Evolutionary conservation across 371 early-diverging fungal genomes (phyloP), one percentile per base, ranked within the genome.

Genomic region (Mucor indicus): DNA sequence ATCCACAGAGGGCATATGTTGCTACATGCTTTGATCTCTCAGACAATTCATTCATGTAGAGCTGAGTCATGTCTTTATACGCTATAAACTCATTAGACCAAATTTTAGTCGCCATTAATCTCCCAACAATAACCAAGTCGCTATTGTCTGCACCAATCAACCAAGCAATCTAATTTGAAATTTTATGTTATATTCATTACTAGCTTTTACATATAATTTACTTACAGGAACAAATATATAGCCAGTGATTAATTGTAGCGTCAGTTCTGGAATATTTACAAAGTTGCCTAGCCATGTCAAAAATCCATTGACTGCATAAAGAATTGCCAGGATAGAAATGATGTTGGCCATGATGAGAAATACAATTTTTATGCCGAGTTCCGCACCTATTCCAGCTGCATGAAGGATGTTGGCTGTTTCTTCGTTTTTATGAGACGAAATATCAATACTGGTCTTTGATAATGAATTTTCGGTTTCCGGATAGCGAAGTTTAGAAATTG

Each of bases 41-140:
- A 7, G 73, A 55, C 27, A 83, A 33, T 21, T 29, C 45, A 5
- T 24, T 50, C 29, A 53, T 48, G 27, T 45, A 57, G 0, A 20
- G 44, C 33, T 38, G 50, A 5, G 64, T 64, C 58, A 85, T 58
- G 30, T 58, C 48, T n/a, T 51, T 41, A 57, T 85, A 93, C 6
- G 93, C 93, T 16, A 84, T 86, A 61, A 92, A 90, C 72, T 93
- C 93, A 69, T 91, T 93, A 37, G 82, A 68, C 60, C 91, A 76
- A 55, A 90, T 78, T 68, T 93, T 93, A 43, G 75, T 83, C 11
- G 87, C 92, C 74, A 93, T 72, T 17, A 92, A 62, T 55, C 83
- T 75, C 24, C 87, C 89, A 10, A 86, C 77, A 16, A 57, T 48
- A 8, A 76, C 69, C 32, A 83, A 52, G 29, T 91, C 81, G 5